Base-by-base conservation (phyloP, 139 green algal genomes). In the Mychonastes homosphaera region DNA sequence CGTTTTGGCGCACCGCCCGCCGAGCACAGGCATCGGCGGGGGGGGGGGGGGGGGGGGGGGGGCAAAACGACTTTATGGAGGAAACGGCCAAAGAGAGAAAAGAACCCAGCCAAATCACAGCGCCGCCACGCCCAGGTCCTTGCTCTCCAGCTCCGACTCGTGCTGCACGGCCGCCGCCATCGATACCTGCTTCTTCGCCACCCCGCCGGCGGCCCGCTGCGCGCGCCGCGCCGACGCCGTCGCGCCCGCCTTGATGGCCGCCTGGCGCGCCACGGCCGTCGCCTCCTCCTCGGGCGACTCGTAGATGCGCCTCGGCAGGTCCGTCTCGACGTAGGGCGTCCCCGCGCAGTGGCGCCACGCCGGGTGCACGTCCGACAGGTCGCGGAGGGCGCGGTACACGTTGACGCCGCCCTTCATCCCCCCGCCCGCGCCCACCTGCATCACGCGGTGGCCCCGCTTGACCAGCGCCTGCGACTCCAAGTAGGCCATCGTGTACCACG, bases 321-420 rank as follows among this genome's bases (percentile, higher is more conserved):
- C 61, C 40, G 60, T 51, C n/a, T 67, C 61, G 9, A 40, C 43
- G 61, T 67, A 67, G 12, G 61, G 32, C 13, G 50, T 29, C 16
- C 58, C 58, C 12, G 38, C 51, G 21, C 35, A 26, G 61, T 67
- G 61, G 26, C 40, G 3, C 61, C 61, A 67, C 5, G 61, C 61
- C 15, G 50, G 50, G 61, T 67, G 33, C 6, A 47, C 28, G 27
- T 26, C 47, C 34, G 70, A 47, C 16, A 69, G 62, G 60, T 82
- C 58, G 0, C 58, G 44, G 62, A 83, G 53, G 29, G 75, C 75
- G 16, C 55, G 50, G 71, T 71, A 82, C 35, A 78, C 65, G 53
- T 79, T 79, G 38, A 67, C 63, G 33, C 71, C 75, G 33, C 67
- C 71, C 68, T 83, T 83, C 58, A 79, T 76, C 50, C 75, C 75